Base-by-base conservation (phyloP, 768 basidiomycete species). In the Bullera alba region DNA sequence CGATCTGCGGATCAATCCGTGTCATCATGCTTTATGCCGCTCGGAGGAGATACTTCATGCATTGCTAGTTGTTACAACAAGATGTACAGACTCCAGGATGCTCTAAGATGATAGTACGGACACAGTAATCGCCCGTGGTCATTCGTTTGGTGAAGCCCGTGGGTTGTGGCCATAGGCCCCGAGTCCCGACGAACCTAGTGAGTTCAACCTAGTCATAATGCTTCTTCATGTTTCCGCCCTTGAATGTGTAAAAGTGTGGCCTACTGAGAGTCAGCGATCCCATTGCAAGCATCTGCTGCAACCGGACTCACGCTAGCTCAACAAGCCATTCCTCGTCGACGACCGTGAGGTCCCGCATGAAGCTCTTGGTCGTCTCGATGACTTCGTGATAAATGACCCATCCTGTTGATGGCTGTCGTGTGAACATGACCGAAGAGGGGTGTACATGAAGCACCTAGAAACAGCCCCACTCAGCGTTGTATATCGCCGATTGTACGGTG, bases 341-440 rank as follows among this genome's bases (percentile, higher is more conserved):
- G 62, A 92, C 89, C 1, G 93, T 95, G 28, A 96, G 70, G 57
- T 96, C 84, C 21, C 86, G 81, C 65, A 99, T 95, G 68, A 95
- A 92, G 35, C 83, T 83, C 67, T 91, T 95, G 58, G 89, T 92
- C 0, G 95, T 96, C 72, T 97, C 93, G 63, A 96, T 85, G 76
- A 95, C 83, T 69, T 96, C 91, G 62, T 96, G 90, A 65, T 84
- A 96, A 7, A 99, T 77, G 3, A 99, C 87, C 88, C 90, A 96
- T 5, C 87, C 87, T 0, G 85, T 85, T 21, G 83, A 79, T 7
- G 95, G 87, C 64, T 87, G 91, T 36, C 95, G 76, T 0, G 89
- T 95, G 67, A 97, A 97, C 45, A 96, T 75, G 5, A 95, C 89
- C 0, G 92, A 95, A 5, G 84, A 88, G 0, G 95, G 93, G 70